Base-by-base conservation (phyloP, 176 grass and related monocot genomes). In the Tillandsia leiboldiana region DNA sequence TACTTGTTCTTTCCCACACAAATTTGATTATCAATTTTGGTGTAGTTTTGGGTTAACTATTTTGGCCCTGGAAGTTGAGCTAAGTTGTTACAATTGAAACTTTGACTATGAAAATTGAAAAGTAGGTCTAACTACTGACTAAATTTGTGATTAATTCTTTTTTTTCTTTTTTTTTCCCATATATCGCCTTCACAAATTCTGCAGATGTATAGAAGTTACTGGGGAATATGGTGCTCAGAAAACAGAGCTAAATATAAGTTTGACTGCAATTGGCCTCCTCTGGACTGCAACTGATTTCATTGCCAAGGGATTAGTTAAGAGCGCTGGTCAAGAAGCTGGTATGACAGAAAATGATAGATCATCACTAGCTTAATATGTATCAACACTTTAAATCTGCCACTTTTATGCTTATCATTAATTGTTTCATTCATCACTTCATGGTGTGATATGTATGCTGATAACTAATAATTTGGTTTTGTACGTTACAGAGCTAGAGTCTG, bases 171-270 rank as follows among this genome's bases (percentile, higher is more conserved):
- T 53, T 77, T 33, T 75, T 70, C 51, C 79, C 73, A 83, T 67
- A 84, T 53, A 63, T 86, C 42, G 62, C 57, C 71, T 65, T 72
- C 63, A 68, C 74, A 75, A 84, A 76, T 69, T 77, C 28, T 89
- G 50, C 78, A 97, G 89, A 71, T 97, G 93, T 67, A 97, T 97
- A 80, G 78, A 87, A 79, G 89, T 97, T 68, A 92, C 89, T 65
- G 93, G 89, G 70, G 86, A 86, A 61, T 97, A 92, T 76, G 87
- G 93, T 74, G 77, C 84, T 70, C 89, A 97, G 62, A 97, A 90
- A 81, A 89, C 82, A 78, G 93, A 97, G 48, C 78, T 97, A 82
- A 97, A 92, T 78, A 97, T 97, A 87, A 97, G 93, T 87, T 80
- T 97, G 73, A 97, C 93, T 66, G 84, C 93, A 79, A 91, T 92